Conservation (phyloP, 352 stramenopile species). For the Phytophthora quininea region DNA sequence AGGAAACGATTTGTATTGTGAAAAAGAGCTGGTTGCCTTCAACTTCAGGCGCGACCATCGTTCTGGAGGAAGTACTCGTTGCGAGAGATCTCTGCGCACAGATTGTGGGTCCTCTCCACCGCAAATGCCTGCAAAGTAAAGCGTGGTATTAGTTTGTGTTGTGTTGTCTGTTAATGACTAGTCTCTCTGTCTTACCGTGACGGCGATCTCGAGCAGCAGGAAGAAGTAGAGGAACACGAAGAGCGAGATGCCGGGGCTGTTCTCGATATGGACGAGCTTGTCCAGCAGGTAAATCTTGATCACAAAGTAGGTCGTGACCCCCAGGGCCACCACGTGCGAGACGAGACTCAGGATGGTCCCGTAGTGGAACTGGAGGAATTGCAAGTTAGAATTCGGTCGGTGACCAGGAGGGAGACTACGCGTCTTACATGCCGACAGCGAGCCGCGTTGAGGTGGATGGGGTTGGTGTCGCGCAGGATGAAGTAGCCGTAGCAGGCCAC, state of each 20-base stretch:
- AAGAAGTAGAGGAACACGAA: slow-evolving; percentile 74
- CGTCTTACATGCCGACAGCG: slow-evolving; percentile 34
- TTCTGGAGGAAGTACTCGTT: slow-evolving; percentile 70
- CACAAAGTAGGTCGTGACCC: slow-evolving; percentile 66
- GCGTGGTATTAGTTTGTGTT: not conserved
- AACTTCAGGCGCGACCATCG: slow-evolving; percentile 30
- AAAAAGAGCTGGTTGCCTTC: not conserved
- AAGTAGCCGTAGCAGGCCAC: slow-evolving; percentile 63
- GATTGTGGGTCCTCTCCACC: slow-evolving; percentile 56
- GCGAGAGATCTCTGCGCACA: slow-evolving; percentile 75
- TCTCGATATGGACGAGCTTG: slow-evolving; percentile 44
- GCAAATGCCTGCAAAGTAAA: slow-evolving; percentile 43
- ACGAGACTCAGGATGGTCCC: slow-evolving; percentile 56
- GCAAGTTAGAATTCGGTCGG: slow-evolving; percentile 17
- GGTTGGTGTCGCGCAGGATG: slow-evolving; percentile 52
- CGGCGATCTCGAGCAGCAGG: slow-evolving; percentile 52
- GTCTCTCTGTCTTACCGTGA: slow-evolving; percentile 52
- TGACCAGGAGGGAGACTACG: not conserved
- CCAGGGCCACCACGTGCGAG: no score
- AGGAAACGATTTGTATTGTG: not conserved
- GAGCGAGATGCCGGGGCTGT: slow-evolving; percentile 47
- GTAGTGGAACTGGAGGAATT: slow-evolving; percentile 55
- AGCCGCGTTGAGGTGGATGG: slow-evolving; percentile 44
- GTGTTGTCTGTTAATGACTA: not conserved
- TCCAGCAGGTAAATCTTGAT: slow-evolving; percentile 62